Conservation (phyloP, 192 early-diverging fungal species). For the Podila epicladia region DNA sequence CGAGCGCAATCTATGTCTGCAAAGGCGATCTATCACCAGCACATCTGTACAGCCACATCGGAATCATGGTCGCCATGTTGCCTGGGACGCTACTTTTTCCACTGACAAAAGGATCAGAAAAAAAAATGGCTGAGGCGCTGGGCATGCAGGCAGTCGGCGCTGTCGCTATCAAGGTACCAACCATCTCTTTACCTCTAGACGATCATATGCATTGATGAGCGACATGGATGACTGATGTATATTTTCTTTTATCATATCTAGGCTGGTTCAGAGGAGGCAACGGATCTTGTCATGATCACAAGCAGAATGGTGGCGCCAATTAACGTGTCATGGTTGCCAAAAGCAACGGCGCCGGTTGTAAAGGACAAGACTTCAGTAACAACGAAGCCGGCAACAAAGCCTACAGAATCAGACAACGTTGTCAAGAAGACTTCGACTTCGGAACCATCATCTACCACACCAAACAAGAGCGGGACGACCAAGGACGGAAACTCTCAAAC, state of each 20-base stretch:
- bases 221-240: neutral
- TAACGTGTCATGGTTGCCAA: conserved; percentile 37
- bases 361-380: neutral
- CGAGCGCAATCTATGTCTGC: conserved; percentile 33
- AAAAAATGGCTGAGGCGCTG: conserved; percentile 13
- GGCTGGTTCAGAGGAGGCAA: conserved; percentile 3
- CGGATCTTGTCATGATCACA: conserved; percentile 31
- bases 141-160: conserved; percentile 40
- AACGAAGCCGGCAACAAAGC: neutral
- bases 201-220: no score
- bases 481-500: neutral
- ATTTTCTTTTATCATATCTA: neutral
- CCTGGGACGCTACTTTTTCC: conserved; percentile 29
- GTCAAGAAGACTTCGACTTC: neutral
- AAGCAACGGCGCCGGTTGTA: neutral
- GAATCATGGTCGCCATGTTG: conserved; percentile 39
- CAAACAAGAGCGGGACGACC: neutral
- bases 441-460: neutral
- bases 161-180: conserved; percentile 16
- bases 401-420: neutral
- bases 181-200: no score
- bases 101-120: conserved; percentile 24
- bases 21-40: conserved; percentile 32
- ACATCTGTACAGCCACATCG: conserved; percentile 34
- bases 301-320: conserved; percentile 36